Percentiles rank a stretch among this genome's conserved stretches.
Conservation (phyloP, 306 rosid species). For the Sophora flavescens region DNA sequence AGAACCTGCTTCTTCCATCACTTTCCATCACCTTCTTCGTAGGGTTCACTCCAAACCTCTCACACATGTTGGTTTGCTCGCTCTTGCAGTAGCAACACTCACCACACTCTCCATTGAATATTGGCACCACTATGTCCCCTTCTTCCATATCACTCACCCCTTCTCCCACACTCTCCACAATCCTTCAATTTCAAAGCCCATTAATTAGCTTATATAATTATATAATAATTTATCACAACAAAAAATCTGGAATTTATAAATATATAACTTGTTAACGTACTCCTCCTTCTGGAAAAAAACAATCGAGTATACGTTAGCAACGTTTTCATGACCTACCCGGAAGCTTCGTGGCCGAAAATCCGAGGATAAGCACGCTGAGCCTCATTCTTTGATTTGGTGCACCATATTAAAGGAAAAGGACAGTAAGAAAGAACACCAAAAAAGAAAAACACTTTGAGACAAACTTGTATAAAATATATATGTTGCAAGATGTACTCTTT, state of each 20-base stretch:
- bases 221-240: no score
- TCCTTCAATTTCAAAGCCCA: conserved; percentile 37
- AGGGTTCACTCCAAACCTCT: conserved; percentile 65
- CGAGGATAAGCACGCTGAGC: conserved; percentile 75
- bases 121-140: conserved; percentile 73
- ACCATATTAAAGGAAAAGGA: neutral
- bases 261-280: no score
- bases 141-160: conserved; percentile 68
- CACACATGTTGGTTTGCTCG: conserved; percentile 63
- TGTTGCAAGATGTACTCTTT: neutral
- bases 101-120: conserved; percentile 87
- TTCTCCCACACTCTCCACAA: conserved; percentile 90
- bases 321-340: conserved; percentile 58
- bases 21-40: conserved; percentile 61
- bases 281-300: neutral
- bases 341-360: conserved; percentile 90
- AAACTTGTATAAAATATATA: neutral
- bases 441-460: neutral
- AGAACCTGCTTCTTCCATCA: conserved; percentile 69
- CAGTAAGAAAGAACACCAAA: neutral
- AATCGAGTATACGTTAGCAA: no score
- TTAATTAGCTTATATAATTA: neutral
- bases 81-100: conserved; percentile 61
- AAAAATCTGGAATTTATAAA: no score
- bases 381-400: conserved; percentile 52